A percentile compares a stretch with the other conserved stretches of the same genome.
These are phyloP conservation scores for Isatis lusitanica DNA, from an alignment of 441 rosid species.

Conservation along the genomic window DNA sequence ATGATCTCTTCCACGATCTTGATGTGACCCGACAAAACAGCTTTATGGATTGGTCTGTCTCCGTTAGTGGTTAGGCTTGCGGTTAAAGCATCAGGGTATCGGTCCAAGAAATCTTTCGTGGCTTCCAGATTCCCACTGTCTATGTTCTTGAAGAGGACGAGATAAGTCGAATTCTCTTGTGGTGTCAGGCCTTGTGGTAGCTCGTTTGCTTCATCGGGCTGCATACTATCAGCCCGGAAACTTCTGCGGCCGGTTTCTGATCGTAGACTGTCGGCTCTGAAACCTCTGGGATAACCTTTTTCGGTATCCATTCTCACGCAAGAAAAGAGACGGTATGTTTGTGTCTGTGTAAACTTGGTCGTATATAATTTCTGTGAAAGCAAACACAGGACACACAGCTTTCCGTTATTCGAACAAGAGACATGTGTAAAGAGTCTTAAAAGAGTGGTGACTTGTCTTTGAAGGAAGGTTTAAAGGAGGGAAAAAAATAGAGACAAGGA, in stretches of 20 bases:
- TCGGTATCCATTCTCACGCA: constrained; percentile 30
- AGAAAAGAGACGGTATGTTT: background rate
- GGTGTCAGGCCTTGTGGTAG: background rate
- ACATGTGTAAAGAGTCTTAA: constrained; percentile 14
- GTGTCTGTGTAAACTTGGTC: background rate
- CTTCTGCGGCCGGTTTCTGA: constrained; percentile 14
- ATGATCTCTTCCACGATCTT: constrained; percentile 49
- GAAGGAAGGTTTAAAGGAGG: constrained; percentile 24
- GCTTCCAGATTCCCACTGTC: constrained; percentile 45
- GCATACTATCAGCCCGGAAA: constrained; percentile 33
- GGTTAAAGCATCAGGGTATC: constrained; percentile 29
- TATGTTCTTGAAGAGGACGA: constrained; percentile 42
- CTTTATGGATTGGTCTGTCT: constrained; percentile 47
- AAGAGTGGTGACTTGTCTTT: constrained; percentile 9
- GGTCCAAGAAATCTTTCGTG: constrained; percentile 35
- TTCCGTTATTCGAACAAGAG: constrained; percentile 17
- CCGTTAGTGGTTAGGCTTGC: constrained; percentile 40
- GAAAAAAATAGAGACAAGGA: background rate
- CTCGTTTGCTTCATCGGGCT: constrained; percentile 24
- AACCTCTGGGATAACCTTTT: constrained; percentile 34
- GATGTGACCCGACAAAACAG: constrained; percentile 44
- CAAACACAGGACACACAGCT: constrained; percentile 2
- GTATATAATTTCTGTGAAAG: background rate
- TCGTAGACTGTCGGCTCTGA: constrained; percentile 32
- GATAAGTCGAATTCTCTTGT: constrained; percentile 25